Evolutionary conservation across 164 flowering plant species (phyloP).

Genomic region (Magnolia changhungtana): DNA sequence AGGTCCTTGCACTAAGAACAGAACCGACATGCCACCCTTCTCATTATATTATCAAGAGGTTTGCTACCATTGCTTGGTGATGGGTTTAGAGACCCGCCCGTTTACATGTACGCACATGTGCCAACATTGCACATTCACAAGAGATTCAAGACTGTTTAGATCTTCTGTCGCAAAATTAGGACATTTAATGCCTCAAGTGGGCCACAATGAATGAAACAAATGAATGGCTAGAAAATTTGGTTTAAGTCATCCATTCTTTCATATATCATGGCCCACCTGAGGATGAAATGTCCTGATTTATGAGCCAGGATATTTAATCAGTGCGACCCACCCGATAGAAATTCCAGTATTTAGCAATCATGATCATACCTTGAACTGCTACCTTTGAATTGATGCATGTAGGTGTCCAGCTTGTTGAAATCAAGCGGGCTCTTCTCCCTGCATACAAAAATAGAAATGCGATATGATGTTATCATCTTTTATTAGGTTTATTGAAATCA

Average conservation of each 20-base stretch:
- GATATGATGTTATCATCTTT: background rate
- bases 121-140: no score
- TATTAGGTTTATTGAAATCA: background rate
- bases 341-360: background rate
- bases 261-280: no score
- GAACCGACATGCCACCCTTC: background rate
- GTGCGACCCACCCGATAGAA: background rate
- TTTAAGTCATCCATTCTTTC: background rate
- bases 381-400: slow-evolving; percentile 68
- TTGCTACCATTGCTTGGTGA: background rate
- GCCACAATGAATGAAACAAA: background rate
- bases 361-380: slow-evolving; percentile 58
- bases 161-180: background rate
- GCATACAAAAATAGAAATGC: background rate
- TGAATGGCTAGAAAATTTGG: background rate
- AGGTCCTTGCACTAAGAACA: background rate
- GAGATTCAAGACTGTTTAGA: no score
- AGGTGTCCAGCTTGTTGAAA: slow-evolving; percentile 48
- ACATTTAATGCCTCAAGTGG: background rate
- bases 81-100: background rate
- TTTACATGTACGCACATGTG: background rate
- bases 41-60: background rate
- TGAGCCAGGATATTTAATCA: background rate
- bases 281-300: background rate
- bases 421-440: slow-evolving; percentile 29